These are phyloP conservation scores for Colletotrichum euphorbiae DNA, from an alignment of 2,329 filamentous ascomycete genomes.

Conservation along the genomic window DNA sequence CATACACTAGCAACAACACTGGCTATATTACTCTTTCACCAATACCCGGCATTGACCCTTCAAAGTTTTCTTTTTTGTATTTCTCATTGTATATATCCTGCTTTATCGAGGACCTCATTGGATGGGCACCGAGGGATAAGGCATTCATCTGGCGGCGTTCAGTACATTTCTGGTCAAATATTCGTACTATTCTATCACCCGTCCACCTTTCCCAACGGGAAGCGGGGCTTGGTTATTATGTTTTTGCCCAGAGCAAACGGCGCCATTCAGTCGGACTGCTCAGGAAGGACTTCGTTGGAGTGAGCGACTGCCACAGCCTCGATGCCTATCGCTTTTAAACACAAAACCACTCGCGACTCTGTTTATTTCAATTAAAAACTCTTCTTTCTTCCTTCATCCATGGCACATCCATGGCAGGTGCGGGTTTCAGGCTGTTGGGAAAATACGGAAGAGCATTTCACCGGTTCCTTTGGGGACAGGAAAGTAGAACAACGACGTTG, in stretches of 20 bases:
- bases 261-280: neutral
- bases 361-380: neutral
- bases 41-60: conserved; percentile 39
- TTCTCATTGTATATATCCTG: conserved; percentile 39
- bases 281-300: neutral
- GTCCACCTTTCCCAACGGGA: neutral
- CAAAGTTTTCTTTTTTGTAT: neutral
- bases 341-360: neutral
- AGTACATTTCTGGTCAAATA: conserved; percentile 7
- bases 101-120: conserved; percentile 23
- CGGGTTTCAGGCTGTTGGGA: conserved; percentile 4
- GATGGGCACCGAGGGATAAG: conserved; percentile 34
- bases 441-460: conserved; percentile 28
- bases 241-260: neutral
- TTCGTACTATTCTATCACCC: neutral
- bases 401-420: neutral
- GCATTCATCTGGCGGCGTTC: conserved; percentile 39
- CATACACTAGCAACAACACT: conserved; percentile 32
- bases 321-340: conserved; percentile 16
- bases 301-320: conserved; percentile 14
- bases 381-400: neutral
- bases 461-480: conserved; percentile 24
- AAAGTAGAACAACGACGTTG: conserved; percentile 26
- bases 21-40: conserved; percentile 20
- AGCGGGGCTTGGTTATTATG: neutral